phyloP scores from a whole-genome alignment of 164 flowering plant genomes.

The Nymphaea thermarum region DNA sequence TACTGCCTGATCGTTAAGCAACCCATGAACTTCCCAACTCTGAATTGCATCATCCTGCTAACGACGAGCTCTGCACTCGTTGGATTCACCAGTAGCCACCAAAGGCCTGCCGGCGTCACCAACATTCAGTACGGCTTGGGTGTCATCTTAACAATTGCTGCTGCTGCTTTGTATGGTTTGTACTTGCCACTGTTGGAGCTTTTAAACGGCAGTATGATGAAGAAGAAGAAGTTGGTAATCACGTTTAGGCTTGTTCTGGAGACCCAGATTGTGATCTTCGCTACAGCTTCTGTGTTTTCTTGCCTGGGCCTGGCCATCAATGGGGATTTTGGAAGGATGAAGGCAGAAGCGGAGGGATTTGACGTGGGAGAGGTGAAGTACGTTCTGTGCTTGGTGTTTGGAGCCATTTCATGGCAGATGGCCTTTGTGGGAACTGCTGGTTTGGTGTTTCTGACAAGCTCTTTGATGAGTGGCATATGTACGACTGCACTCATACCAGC shows the following conservation, averaged over 20 bases:
- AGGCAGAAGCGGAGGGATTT: not conserved
- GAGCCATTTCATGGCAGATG: constrained; percentile 51
- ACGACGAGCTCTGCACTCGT: constrained; percentile 43
- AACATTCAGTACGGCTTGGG: constrained; percentile 40
- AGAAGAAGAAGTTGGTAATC: not conserved
- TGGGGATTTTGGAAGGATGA: not conserved
- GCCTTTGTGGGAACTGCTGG: constrained; percentile 84
- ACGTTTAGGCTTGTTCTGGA: not conserved
- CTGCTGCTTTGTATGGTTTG: constrained; percentile 53
- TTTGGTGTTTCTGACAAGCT: constrained; percentile 58
- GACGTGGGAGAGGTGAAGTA: constrained; percentile 11
- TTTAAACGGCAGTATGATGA: constrained; percentile 11
- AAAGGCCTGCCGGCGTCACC: constrained; percentile 26
- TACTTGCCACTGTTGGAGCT: constrained; percentile 40
- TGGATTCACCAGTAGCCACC: constrained; percentile 35
- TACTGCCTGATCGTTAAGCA: constrained; percentile 55
- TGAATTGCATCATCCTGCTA: constrained; percentile 57
- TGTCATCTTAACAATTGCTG: constrained; percentile 46
- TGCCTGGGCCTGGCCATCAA: not conserved
- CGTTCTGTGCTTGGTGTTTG: constrained; percentile 27
- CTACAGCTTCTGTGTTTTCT: not conserved
- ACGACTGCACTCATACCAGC: constrained; percentile 60
- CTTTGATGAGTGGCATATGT: constrained; percentile 67
- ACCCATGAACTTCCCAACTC: constrained; percentile 36
- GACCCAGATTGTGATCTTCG: not conserved